Base-by-base conservation (phyloP, 1,284 basidiomycete species). In the Ganoderma leucocontextum region DNA sequence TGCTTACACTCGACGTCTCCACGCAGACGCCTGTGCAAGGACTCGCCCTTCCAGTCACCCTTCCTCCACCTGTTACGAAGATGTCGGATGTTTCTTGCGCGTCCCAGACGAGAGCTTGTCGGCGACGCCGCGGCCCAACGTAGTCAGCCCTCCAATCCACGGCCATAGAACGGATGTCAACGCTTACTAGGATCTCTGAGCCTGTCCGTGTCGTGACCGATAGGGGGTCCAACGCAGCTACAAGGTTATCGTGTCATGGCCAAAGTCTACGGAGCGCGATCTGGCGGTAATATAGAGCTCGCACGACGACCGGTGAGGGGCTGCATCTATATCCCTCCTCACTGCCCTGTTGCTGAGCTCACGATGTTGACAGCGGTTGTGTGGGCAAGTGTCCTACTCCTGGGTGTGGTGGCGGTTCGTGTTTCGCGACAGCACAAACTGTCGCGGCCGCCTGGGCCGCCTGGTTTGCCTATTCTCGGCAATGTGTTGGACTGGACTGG, bases 371-470 rank as follows among this genome's bases (percentile, higher is more conserved):
- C 55, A 58, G 35, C 55, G 35, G 17, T 38, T 12, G 19, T 38
- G 4, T 58, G 55, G 33, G 35, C 55, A 19, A 19, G 17, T 6
- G 35, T 58, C 19, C 55, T 58, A 7, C 55, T 58, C 35, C 33
- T 58, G 6, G 55, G 55, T 7, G 19, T 58, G 19, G n/a, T 19
- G 13, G 36, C 17, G 33, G 35, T 58, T n/a, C 35, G n/a, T 38
- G 55, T 12, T 38, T 9, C 33, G 17, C 35, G 55, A 10, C 55
- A 58, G 19, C 19, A 33, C 55, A 58, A 58, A 2, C 35, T 58
- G 33, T 58, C 55, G 35, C 52, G 60, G 17, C 68, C 68, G 6
- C 64, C 68, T n/a, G 63, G 66, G 6, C 71, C 68, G 49, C 42
- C 36, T 36, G 53, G 58, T 39, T n/a, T 65, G 36, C 68, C 68